Evolutionary conservation across 116 monocot genomes (phyloP).

Genomic region (Dioscorea cayenensis): DNA sequence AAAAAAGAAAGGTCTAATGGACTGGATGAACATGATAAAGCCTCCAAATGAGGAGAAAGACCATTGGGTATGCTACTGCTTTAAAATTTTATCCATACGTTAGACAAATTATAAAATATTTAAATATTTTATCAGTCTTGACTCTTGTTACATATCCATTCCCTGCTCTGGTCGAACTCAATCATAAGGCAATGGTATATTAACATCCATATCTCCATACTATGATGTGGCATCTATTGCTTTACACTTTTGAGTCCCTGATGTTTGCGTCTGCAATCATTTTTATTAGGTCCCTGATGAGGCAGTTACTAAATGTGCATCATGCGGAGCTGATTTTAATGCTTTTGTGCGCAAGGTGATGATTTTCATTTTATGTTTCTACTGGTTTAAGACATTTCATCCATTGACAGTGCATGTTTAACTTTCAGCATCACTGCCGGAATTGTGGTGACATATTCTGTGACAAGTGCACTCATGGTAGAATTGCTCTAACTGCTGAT

Average conservation of each 20-base stretch:
- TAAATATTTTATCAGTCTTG: neutral
- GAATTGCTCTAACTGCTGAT: slow-evolving; percentile 90
- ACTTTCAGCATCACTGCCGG: slow-evolving; percentile 89
- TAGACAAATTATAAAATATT: neutral
- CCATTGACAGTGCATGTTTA: slow-evolving; percentile 4
- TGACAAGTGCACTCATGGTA: slow-evolving; percentile 90
- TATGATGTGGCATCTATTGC: too few relatives aligned
- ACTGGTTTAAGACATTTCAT: neutral
- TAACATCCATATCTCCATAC: neutral
- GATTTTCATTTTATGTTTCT: neutral
- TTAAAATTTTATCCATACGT: neutral
- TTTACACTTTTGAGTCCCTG: neutral
- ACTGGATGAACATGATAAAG: slow-evolving; percentile 84
- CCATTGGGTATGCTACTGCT: slow-evolving; percentile 65
- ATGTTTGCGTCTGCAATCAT: neutral
- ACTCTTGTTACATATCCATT: neutral
- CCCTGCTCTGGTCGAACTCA: neutral
- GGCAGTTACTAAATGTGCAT: slow-evolving; percentile 78
- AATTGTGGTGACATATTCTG: slow-evolving; percentile 99
- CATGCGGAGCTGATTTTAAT: slow-evolving; percentile 73
- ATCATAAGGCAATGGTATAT: neutral
- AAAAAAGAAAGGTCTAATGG: slow-evolving; percentile 64
- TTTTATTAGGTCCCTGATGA: slow-evolving; percentile 77
- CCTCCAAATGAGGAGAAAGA: slow-evolving; percentile 90
- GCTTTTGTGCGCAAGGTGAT: slow-evolving; percentile 86